A percentile compares a stretch with the other conserved stretches of the same genome.
Evolutionary conservation across 345 rosid species (phyloP).

Genomic region (Eucalyptus tenuipes): DNA sequence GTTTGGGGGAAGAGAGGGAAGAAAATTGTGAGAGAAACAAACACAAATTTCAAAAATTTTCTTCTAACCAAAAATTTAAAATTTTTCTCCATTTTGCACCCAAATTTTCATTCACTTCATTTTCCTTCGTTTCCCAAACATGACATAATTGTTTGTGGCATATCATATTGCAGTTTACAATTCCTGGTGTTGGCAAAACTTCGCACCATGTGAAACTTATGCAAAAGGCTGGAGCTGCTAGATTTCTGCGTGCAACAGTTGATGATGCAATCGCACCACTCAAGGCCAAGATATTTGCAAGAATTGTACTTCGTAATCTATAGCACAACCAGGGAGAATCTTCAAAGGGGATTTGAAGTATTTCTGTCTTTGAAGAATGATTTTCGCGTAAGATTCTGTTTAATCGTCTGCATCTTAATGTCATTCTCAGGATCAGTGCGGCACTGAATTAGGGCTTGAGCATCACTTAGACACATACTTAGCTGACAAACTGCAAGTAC

Average conservation of each 20-base stretch:
- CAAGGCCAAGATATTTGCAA: constrained; percentile 68
- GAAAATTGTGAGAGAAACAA: background rate
- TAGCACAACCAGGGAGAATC: constrained; percentile 56
- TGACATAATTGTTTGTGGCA: background rate
- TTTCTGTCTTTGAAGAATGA: background rate
- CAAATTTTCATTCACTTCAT: background rate
- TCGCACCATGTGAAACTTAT: constrained; percentile 71
- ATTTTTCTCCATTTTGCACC: background rate
- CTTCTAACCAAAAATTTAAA: background rate
- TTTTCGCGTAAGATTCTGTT: too few relatives aligned
- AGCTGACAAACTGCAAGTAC: too few relatives aligned
- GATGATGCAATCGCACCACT: constrained; percentile 70
- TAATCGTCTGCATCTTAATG: too few relatives aligned
- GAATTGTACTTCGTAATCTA: constrained; percentile 65
- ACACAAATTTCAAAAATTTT: background rate
- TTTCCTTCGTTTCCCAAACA: background rate
- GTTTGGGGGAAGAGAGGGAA: background rate
- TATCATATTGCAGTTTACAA: constrained; percentile 39
- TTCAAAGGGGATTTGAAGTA: background rate
- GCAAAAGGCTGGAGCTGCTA: constrained; percentile 69
- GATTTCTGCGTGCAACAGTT: constrained; percentile 64
- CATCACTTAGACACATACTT: too few relatives aligned
- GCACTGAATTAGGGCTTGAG: too few relatives aligned
- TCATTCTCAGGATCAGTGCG: too few relatives aligned
- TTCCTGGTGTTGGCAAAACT: constrained; percentile 75